phyloP scores from a whole-genome alignment of 768 basidiomycete genomes.

The Mycena vitilis region DNA sequence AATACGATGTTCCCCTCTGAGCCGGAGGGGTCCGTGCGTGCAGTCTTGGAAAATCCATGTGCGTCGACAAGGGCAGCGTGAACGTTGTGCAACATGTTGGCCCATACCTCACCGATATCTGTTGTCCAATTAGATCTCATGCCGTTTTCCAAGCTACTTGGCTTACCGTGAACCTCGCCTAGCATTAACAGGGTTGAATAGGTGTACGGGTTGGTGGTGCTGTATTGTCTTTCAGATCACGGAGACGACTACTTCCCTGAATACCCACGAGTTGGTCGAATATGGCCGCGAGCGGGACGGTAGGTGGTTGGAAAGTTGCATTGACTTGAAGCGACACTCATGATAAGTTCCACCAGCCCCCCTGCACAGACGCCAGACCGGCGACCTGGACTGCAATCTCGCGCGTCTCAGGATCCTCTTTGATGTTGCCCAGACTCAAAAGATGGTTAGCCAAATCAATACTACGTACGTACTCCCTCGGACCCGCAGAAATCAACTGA shows the following conservation, averaged over 20 bases:
- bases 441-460: constrained; percentile 24
- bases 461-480: constrained; percentile 17
- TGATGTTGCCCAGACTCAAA: constrained; percentile 1
- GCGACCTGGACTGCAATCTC: constrained; percentile 33
- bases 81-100: constrained; percentile 58
- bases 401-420: constrained; percentile 28
- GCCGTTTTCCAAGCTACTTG: too few relatives aligned
- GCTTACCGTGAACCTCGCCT: constrained; percentile 54
- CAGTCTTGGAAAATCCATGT: constrained; percentile 51
- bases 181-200: constrained; percentile 47
- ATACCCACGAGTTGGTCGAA: constrained; percentile 51
- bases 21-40: constrained; percentile 54
- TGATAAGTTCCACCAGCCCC: too few relatives aligned
- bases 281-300: constrained; percentile 60
- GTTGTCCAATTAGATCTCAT: too few relatives aligned
- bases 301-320: too few relatives aligned
- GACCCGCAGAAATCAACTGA: not conserved
- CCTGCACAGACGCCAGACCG: constrained; percentile 27
- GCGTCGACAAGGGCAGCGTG: constrained; percentile 52
- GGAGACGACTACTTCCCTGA: constrained; percentile 29
- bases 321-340: too few relatives aligned
- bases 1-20: constrained; percentile 62
- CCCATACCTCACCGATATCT: constrained; percentile 70
- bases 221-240: constrained; percentile 27
- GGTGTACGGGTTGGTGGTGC: constrained; percentile 47